Evolutionary conservation across 257 asterid species (phyloP).

Genomic region (Penstemon barbatus): DNA sequence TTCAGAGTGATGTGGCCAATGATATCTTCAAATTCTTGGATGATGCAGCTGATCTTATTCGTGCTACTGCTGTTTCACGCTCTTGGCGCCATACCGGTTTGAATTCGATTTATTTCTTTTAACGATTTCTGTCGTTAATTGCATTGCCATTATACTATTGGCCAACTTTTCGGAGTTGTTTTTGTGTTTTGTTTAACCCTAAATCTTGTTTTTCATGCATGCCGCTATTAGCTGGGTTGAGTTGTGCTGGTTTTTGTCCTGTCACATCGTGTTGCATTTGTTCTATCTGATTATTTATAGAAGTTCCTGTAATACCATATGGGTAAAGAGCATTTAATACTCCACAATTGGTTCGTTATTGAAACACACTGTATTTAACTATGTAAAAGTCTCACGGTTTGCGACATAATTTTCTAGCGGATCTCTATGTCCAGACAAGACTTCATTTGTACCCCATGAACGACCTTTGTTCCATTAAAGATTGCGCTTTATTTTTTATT

Average conservation of each 20-base stretch:
- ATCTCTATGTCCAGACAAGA: not conserved
- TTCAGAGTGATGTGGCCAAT: constrained; percentile 26
- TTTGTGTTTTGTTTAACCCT: not conserved
- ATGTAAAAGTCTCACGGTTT: not conserved
- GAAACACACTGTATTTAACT: not conserved
- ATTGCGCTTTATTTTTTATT: not conserved
- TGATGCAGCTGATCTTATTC: constrained; percentile 42
- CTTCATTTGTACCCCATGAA: not conserved
- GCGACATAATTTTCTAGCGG: not conserved
- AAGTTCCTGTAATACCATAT: too few relatives aligned
- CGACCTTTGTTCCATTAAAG: not conserved
- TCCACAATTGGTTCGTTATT: too few relatives aligned
- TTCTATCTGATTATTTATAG: too few relatives aligned
- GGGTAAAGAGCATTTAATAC: too few relatives aligned
- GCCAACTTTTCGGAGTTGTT: not conserved
- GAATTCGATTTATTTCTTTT: constrained; percentile 8
- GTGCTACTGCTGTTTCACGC: constrained; percentile 37
- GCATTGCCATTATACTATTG: not conserved
- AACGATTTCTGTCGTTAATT: not conserved
- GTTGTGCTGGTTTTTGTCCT: not conserved
- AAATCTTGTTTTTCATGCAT: not conserved
- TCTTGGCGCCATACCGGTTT: constrained; percentile 38
- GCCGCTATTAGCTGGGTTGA: not conserved
- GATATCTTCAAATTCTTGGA: constrained; percentile 35
- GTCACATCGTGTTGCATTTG: not conserved